Evolutionary conservation across 2,329 filamentous ascomycete species (phyloP), one percentile per base, ranked within the genome.

Genomic region (Alternaria sp.): DNA sequence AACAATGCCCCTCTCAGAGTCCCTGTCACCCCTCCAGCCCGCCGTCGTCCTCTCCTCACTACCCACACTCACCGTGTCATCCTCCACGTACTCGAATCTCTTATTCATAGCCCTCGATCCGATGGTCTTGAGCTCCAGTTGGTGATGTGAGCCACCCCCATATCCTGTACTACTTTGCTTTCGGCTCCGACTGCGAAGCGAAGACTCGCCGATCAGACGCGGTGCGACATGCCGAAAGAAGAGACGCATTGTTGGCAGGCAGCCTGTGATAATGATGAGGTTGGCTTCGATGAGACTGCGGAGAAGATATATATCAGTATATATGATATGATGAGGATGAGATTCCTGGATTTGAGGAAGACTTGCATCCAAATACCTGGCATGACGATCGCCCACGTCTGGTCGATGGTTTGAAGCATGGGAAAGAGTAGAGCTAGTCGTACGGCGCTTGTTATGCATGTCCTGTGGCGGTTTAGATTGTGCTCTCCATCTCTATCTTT

Each of bases 211-310:
- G 18, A 66, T 59, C 27, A 65, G 22, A 9, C 32, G 57, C 1
- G 79, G 78, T 0, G 78, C 73, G 14, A 81, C 67, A 50, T 80
- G 76, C 0, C 71, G 71, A 61, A 81, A 74, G 72, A 81, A 81
- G 10, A 79, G 77, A 16, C 77, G 76, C 12, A 82, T 66, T 0
- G 79, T 80, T 0, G 81, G 80, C n/a, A 81, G 74, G 5, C 78
- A 77, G 8, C 76, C 79, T 59, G 79, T 81, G 14, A 80, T 77
- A 22, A 82, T 74, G 43, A 81, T 73, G 0, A 82, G 71, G 41
- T 82, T 82, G 2, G 74, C 68, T 61, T 82, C 80, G 28, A 81
- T 70, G 43, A 79, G 70, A 2, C 76, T 80, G 28, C 1, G 8
- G 1, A 25, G 14, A 14, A 3, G 4, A n/a, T 2, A 11, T 14